Evolutionary conservation across 352 stramenopile species (phyloP).

Genomic region (Chrysophaeum taylorii): DNA sequence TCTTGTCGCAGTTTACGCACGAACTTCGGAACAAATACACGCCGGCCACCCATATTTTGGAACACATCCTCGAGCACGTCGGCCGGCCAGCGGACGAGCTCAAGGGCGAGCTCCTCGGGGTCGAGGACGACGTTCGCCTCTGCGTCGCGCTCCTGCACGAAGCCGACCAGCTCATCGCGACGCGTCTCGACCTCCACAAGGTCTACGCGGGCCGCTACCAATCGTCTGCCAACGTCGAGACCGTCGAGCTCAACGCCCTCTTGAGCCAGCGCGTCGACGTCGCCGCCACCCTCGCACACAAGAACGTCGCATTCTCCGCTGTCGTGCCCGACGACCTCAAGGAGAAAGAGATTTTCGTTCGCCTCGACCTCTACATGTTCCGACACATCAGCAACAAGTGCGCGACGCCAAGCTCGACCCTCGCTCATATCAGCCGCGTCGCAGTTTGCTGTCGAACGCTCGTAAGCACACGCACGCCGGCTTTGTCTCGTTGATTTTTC

Average conservation of each 20-base stretch:
- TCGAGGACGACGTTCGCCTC: neutral
- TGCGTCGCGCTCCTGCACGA: neutral
- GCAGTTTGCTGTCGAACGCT: neutral
- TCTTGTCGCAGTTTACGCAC: neutral
- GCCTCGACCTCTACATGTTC: neutral
- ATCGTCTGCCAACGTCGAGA: neutral
- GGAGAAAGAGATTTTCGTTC: neutral
- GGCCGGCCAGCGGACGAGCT: too few relatives aligned
- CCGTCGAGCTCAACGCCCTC: neutral
- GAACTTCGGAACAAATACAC: neutral
- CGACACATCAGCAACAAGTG: neutral
- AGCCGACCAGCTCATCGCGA: neutral
- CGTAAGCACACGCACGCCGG: neutral
- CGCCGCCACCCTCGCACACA: too few relatives aligned
- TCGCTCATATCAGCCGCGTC: too few relatives aligned
- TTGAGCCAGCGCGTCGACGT: too few relatives aligned
- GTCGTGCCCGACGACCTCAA: neutral
- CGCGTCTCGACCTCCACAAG: neutral
- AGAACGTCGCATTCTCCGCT: neutral
- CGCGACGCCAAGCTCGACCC: too few relatives aligned
- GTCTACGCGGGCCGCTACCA: neutral
- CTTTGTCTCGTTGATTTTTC: neutral
- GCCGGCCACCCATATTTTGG: neutral
- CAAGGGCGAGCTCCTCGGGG: neutral
- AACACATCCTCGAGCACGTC: too few relatives aligned